Evolutionary conservation across 2,329 filamentous ascomycete genomes (phyloP), one percentile per base, ranked within the genome.

Genomic region (Aspergillus felis): DNA sequence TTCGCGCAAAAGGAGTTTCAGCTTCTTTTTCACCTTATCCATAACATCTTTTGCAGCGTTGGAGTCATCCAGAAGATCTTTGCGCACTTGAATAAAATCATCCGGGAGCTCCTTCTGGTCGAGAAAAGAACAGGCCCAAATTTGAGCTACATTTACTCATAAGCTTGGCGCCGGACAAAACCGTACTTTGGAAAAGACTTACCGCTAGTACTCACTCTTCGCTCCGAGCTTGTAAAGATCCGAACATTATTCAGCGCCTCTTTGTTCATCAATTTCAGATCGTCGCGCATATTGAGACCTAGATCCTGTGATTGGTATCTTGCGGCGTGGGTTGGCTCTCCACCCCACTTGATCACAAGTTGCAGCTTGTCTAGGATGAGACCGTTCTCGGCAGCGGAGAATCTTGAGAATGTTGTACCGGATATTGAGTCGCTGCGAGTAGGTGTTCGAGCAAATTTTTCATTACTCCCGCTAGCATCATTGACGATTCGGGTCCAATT

Each of bases 11-110:
- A 99, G 82, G 1, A 91, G 88, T 78, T 99, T 99, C 28, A 99
- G 83, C 85, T 96, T 97, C 84, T 99, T 99, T 82, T 99, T 99
- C 56, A 99, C 94, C 76, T 96, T 97, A 77, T 99, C 95, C 90
- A 97, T 99, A 69, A 96, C 92, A 72, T 99, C 94, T 74, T 99
- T 99, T 57, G 94, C 94, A 3, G 94, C 94, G 73, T 99, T 99
- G 0, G 92, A 97, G 71, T 99, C 94, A 72, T 99, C 94, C 3
- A 99, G 79, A 6, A 99, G 82, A 74, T 97, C 92, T 72, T 99
- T 99, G 54, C 94, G 87, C 56, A 97, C 88, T 35, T 87, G 89
- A 61, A 99, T 96, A 63, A 91, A 91, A 66, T 96, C 90, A 25
- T 91, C 85, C 0, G 89, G 85, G 17, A 97, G 81, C 55, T 97